A percentile compares a stretch with the other conserved stretches of the same genome.
Evolutionary conservation across 2,329 filamentous ascomycete species (phyloP).

Genomic region (Ambrosiella xylebori): DNA sequence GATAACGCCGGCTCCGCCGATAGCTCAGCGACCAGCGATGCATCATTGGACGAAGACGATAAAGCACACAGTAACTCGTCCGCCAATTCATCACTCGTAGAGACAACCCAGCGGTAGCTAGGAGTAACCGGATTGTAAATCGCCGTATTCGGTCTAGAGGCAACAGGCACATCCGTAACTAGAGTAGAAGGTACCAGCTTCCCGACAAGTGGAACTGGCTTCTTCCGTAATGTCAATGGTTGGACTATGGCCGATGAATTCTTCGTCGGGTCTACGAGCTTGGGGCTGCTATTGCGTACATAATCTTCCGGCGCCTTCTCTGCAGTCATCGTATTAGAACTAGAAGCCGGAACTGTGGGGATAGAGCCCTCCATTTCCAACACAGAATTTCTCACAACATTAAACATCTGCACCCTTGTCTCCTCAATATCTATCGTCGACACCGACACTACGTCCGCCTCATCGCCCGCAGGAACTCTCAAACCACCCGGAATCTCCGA

Average conservation of each 20-base stretch:
- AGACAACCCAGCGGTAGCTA: background rate
- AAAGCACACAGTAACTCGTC: background rate
- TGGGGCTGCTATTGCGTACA: background rate
- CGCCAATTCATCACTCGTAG: background rate
- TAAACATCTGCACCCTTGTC: constrained; percentile 12
- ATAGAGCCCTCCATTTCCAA: too few species aligned
- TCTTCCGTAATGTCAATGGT: background rate
- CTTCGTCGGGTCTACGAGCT: background rate
- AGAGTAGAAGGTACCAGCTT: background rate
- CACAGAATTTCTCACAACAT: too few species aligned
- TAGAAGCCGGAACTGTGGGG: too few species aligned
- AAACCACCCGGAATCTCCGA: background rate
- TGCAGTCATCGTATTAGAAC: too few species aligned
- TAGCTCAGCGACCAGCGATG: background rate
- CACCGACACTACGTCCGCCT: constrained; percentile 15
- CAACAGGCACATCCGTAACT: background rate
- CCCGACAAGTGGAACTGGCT: background rate
- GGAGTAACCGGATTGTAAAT: background rate
- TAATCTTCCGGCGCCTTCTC: too few species aligned
- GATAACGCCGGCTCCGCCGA: background rate
- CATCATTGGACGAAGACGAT: background rate
- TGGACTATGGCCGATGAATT: background rate
- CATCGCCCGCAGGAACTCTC: background rate
- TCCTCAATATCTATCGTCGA: constrained; percentile 16
- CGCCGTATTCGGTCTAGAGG: background rate